Base-by-base conservation (phyloP, 2,329 filamentous ascomycete genomes). In the Cercospora sesami region DNA sequence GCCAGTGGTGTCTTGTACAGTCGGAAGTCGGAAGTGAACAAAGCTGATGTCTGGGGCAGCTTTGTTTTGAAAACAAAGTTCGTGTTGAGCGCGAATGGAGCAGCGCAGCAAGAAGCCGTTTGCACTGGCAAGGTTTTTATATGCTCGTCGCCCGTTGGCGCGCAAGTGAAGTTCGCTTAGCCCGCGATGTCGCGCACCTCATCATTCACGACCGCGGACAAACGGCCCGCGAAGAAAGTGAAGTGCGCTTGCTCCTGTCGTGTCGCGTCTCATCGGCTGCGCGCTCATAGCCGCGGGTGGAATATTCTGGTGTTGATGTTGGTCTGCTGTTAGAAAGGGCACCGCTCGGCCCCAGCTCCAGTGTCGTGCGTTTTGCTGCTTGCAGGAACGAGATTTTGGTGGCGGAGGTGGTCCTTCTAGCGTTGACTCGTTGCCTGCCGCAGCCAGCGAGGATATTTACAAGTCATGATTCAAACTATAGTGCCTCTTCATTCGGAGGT, bases 161-260 rank as follows among this genome's bases (percentile, higher is more conserved):
- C 31, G 30, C 55, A 59, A 59, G 55, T 59, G 28, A 59, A 59
- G 28, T 21, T 59, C 55, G 55, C 31, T 59, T 36, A 36, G 21
- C 55, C 4, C 30, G 30, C 16, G 9, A 23, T 21, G 28, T 36
- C 55, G 3, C 30, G 55, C 55, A 6, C 55, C 30, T 59, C n/a
- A 18, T 10, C 28, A 59, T 36, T 59, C 28, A 18, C 55, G 23
- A 7, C 12, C 12, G 23, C 23, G 48, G 21, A 28, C 23, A 28
- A n/a, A n/a, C 31, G 30, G 28, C 55, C 36, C 14, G 30, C 16
- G 8, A 26, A 59, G 18, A 12, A 10, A 36, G 16, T 36, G 28
- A 21, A 59, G 8, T 59, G 30, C 28, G 18, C 55, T 59, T 18
- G 14, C n/a, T 39, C 53, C 53, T n/a, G 53, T 12, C 21, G n/a